phyloP scores from a whole-genome alignment of 805 yeast genomes.

The Teunomyces lycoperdinae region DNA sequence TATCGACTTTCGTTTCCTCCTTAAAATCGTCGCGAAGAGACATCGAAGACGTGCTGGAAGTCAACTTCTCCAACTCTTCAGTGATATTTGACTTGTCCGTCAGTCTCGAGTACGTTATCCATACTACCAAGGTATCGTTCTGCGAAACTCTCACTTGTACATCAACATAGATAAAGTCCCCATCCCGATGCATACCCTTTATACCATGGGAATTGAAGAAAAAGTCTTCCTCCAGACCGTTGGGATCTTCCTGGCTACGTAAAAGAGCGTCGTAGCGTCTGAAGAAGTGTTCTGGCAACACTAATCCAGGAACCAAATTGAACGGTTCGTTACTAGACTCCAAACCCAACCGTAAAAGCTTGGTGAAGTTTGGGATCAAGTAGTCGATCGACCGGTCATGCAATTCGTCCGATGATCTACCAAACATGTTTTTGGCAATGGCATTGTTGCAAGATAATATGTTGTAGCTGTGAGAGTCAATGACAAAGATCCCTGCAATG shows the following conservation, averaged over 20 bases:
- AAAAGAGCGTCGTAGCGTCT: constrained; percentile 58
- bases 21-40: constrained; percentile 3
- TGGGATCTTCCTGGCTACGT: constrained; percentile 11
- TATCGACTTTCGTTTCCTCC: constrained; percentile 1
- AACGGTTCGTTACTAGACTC: constrained; percentile 21
- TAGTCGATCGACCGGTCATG: constrained; percentile 44
- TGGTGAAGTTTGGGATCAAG: constrained; percentile 62
- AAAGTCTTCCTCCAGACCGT: constrained; percentile 43
- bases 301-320: constrained; percentile 58
- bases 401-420: constrained; percentile 51
- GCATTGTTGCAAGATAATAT: constrained; percentile 77
- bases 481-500: constrained; percentile 80
- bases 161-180: constrained; percentile 63
- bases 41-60: constrained; percentile 16
- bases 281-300: constrained; percentile 88
- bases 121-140: constrained; percentile 57
- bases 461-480: constrained; percentile 48
- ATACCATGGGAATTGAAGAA: constrained; percentile 66
- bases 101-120: constrained; percentile 81
- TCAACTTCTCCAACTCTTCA: constrained; percentile 24
- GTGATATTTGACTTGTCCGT: constrained; percentile 20
- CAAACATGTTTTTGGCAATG: constrained; percentile 75
- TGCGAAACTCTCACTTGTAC: constrained; percentile 75
- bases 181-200: constrained; percentile 68
- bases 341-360: constrained; percentile 41